Percentiles rank a stretch among this genome's conserved stretches.
Conservation (phyloP, 1,284 basidiomycete species). For the Taiwanofungus camphoratus region DNA sequence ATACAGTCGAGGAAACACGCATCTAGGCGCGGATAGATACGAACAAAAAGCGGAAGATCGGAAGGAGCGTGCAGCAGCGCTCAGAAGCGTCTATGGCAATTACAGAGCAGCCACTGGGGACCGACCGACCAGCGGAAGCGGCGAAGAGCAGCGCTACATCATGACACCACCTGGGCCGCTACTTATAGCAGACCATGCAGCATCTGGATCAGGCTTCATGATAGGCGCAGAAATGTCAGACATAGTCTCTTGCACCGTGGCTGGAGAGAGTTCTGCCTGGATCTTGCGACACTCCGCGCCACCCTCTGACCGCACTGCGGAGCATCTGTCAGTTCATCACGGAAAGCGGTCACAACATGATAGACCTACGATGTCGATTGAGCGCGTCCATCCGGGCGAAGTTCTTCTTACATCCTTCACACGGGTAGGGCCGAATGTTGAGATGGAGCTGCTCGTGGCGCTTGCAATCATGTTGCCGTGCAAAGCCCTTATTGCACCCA, state of each 20-base stretch:
- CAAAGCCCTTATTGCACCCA: conserved; percentile 78
- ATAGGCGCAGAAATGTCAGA: conserved; percentile 1
- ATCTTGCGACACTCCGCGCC: conserved; percentile 47
- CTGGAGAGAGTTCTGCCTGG: conserved; percentile 25
- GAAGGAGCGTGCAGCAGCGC: background rate
- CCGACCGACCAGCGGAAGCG: background rate
- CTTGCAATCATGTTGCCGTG: conserved; percentile 82
- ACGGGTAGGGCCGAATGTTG: conserved; percentile 70
- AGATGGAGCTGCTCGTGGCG: conserved; percentile 77
- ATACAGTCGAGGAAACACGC: conserved; percentile 1
- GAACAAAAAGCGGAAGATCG: conserved; percentile 13
- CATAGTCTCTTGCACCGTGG: background rate
- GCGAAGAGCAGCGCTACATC: conserved; percentile 13
- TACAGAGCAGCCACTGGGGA: too few species aligned
- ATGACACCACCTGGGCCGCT: conserved; percentile 16
- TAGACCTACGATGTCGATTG: conserved; percentile 65
- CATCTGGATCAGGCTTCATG: conserved; percentile 24
- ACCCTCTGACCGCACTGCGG: conserved; percentile 48
- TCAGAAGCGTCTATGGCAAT: too few species aligned
- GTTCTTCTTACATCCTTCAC: conserved; percentile 72
- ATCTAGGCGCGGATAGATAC: background rate
- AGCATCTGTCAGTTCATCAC: conserved; percentile 3
- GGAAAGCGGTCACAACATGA: conserved; percentile 3
- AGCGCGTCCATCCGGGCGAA: conserved; percentile 79
- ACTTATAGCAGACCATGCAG: too few species aligned